phyloP scores from a whole-genome alignment of 192 early-diverging fungal genomes.

The Coemansia sp. region DNA sequence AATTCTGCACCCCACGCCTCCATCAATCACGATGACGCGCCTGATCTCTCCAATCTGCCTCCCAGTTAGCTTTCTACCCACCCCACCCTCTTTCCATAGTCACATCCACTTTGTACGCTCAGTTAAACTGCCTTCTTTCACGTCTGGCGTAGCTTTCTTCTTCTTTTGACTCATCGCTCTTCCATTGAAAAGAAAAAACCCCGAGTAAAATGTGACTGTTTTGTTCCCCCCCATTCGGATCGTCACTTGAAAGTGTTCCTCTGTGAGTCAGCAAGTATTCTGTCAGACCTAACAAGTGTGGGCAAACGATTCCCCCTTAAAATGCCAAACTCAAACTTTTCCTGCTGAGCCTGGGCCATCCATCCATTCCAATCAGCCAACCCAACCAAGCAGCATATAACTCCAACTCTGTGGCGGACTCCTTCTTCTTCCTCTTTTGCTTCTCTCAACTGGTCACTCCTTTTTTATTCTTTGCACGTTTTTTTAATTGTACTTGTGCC shows the following conservation, averaged over 20 bases:
- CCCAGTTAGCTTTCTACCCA: conserved; percentile 67
- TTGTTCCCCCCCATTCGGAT: not conserved
- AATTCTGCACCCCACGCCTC: conserved; percentile 64
- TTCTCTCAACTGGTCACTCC: not conserved
- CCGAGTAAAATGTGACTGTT: not conserved
- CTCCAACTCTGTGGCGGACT: not conserved
- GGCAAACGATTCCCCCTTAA: not conserved
- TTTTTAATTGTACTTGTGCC: not conserved
- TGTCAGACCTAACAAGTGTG: not conserved
- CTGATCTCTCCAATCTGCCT: conserved; percentile 80
- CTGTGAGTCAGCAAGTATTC: not conserved
- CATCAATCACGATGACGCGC: conserved; percentile 58
- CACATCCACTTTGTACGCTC: not conserved
- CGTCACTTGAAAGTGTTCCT: not conserved
- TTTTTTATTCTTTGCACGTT: not conserved
- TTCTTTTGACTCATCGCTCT: not conserved
- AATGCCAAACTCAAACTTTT: not conserved
- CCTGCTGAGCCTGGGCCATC: not conserved
- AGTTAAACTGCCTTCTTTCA: too few relatives aligned
- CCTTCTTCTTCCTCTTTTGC: not conserved
- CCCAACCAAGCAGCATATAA: not conserved
- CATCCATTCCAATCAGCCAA: not conserved
- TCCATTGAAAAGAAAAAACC: not conserved
- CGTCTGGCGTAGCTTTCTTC: too few relatives aligned
- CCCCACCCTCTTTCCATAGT: not conserved